phyloP scores from a whole-genome alignment of 176 grass and related monocot species.

The Tuctoria greenei region DNA sequence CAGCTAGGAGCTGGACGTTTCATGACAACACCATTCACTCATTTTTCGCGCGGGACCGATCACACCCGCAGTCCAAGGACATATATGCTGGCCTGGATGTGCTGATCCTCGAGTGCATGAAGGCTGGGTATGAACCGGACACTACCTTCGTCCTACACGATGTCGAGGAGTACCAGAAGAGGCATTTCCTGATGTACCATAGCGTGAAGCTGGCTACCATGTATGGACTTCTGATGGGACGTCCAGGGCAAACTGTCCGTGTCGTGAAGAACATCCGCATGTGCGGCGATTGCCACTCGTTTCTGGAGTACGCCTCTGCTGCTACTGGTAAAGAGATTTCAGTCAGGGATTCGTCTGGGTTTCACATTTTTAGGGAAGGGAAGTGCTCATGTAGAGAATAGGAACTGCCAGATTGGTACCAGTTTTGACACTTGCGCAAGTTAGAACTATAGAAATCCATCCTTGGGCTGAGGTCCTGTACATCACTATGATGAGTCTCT shows the following conservation, averaged over 20 bases:
- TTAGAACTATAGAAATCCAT: slow-evolving; percentile 35
- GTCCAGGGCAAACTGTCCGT: slow-evolving; percentile 22
- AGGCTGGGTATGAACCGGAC: slow-evolving; percentile 63
- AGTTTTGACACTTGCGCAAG: slow-evolving; percentile 38
- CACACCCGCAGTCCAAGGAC: slow-evolving; percentile 58
- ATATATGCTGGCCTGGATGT: slow-evolving; percentile 66
- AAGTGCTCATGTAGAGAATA: slow-evolving; percentile 57
- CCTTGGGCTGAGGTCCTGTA: slow-evolving; percentile 29
- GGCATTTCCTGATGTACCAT: slow-evolving; percentile 73
- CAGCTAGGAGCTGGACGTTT: slow-evolving; percentile 64
- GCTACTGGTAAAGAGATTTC: slow-evolving; percentile 50
- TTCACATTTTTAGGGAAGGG: slow-evolving; percentile 60
- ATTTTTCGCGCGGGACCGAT: slow-evolving; percentile 68
- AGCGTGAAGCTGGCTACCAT: slow-evolving; percentile 61
- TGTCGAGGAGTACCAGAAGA: slow-evolving; percentile 74
- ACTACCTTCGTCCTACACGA: slow-evolving; percentile 72
- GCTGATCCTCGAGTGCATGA: slow-evolving; percentile 65
- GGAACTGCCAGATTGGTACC: slow-evolving; percentile 17
- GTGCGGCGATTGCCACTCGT: slow-evolving; percentile 73
- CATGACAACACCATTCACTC: slow-evolving; percentile 47
- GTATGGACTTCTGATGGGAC: slow-evolving; percentile 55
- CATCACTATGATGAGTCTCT: slow-evolving; percentile 23
- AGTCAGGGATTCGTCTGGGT: slow-evolving; percentile 56
- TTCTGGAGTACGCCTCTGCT: slow-evolving; percentile 54
- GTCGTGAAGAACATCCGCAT: slow-evolving; percentile 67